Percentiles rank a stretch among this genome's conserved stretches.
phyloP scores from a whole-genome alignment of 371 early-diverging fungal genomes.

The Smittium mucronatum region DNA sequence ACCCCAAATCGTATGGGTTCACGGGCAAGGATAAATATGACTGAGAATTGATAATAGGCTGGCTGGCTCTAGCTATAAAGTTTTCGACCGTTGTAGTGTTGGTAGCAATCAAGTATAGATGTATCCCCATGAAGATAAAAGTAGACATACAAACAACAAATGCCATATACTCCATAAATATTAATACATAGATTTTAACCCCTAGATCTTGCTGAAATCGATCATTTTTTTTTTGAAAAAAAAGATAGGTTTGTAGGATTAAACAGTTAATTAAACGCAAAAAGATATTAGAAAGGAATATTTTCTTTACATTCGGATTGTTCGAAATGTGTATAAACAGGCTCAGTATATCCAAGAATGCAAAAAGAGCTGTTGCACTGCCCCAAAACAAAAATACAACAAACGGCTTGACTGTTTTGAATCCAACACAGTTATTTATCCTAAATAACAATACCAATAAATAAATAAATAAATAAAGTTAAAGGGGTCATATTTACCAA shows the following conservation, averaged over 20 bases:
- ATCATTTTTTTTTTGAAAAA: no score
- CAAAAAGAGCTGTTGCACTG: slow-evolving; percentile 36
- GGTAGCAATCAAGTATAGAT: not conserved
- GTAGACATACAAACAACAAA: not conserved
- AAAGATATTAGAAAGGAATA: no score
- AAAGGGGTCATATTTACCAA: no score
- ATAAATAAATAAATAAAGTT: not conserved
- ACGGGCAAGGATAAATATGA: no score
- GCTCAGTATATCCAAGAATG: slow-evolving; percentile 34
- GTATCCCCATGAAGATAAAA: not conserved
- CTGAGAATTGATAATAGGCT: not conserved
- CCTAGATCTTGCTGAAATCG: no score
- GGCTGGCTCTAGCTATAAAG: not conserved
- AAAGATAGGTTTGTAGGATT: no score
- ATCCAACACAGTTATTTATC: slow-evolving; percentile 61
- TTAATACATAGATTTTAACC: not conserved
- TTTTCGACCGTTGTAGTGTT: not conserved
- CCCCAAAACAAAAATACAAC: slow-evolving; percentile 46
- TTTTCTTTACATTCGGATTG: slow-evolving; percentile 30
- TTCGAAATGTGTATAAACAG: slow-evolving; percentile 25
- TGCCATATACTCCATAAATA: not conserved
- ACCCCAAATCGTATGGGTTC: not conserved
- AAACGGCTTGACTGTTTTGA: slow-evolving; percentile 52
- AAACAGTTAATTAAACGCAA: no score
- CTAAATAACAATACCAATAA: slow-evolving; percentile 23